phyloP scores from a whole-genome alignment of 2,329 filamentous ascomycete species.

The Pseudonectria foliicola region DNA sequence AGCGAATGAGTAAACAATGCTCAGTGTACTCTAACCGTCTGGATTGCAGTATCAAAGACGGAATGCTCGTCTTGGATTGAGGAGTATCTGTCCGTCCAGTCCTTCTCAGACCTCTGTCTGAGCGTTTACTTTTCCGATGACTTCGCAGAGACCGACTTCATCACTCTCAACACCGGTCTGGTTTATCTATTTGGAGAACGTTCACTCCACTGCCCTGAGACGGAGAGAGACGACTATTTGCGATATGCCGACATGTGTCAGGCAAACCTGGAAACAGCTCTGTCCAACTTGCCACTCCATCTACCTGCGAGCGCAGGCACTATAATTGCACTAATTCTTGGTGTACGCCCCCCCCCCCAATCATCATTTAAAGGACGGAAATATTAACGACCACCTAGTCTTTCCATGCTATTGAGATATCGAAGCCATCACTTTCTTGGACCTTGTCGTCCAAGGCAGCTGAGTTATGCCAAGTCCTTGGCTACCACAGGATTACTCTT shows the following conservation, averaged over 20 bases:
- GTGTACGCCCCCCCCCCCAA: constrained; percentile 6
- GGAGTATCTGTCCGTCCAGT: constrained; percentile 22
- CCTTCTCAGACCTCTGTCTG: constrained; percentile 26
- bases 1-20: not conserved
- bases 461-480: constrained; percentile 25
- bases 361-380: too few species aligned
- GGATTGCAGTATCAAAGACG: constrained; percentile 12
- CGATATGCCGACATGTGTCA: constrained; percentile 18
- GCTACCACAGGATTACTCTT: constrained; percentile 22
- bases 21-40: not conserved
- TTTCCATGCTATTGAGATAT: constrained; percentile 26
- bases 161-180: constrained; percentile 27
- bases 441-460: constrained; percentile 25
- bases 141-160: constrained; percentile 25
- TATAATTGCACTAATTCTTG: constrained; percentile 18
- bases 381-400: constrained; percentile 13
- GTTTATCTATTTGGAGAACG: constrained; percentile 24
- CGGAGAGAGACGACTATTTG: constrained; percentile 17
- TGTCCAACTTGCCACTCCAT: constrained; percentile 25
- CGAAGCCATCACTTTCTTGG: constrained; percentile 26
- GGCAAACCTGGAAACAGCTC: constrained; percentile 24
- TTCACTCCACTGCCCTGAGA: not conserved
- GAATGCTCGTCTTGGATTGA: constrained; percentile 22
- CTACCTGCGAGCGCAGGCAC: constrained; percentile 24
- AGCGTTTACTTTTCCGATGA: constrained; percentile 27